phyloP scores from a whole-genome alignment of 192 early-diverging fungal species.

The Entomortierella lignicola region DNA sequence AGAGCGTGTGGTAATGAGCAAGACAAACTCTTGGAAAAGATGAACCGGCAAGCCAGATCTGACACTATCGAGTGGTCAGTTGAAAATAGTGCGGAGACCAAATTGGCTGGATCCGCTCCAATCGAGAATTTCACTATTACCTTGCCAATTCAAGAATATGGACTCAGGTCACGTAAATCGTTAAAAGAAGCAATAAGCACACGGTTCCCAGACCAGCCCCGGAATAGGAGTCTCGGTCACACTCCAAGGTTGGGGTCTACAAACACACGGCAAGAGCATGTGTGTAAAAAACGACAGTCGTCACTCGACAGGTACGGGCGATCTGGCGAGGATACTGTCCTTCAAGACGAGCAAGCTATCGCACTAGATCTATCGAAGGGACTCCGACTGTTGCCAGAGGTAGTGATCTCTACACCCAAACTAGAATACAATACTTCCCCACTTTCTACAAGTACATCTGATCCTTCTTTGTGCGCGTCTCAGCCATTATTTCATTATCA shows the following conservation, averaged over 20 bases:
- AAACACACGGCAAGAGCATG: background rate
- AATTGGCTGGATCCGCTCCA: background rate
- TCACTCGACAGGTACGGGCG: no score
- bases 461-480: no score
- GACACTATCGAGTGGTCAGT: constrained; percentile 9
- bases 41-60: constrained; percentile 12
- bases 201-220: background rate
- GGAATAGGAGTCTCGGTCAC: background rate
- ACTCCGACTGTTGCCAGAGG: background rate
- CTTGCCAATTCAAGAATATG: background rate
- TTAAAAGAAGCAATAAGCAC: background rate
- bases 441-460: no score
- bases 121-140: background rate
- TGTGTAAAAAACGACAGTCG: background rate
- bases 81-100: no score
- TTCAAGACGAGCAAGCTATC: no score
- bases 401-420: background rate
- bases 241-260: background rate
- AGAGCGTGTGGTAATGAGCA: background rate
- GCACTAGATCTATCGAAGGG: no score
- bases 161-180: background rate
- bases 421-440: background rate
- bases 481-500: no score
- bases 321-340: no score
- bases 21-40: constrained; percentile 5